A percentile compares a stretch with the other conserved stretches of the same genome.
Conservation (phyloP, 164 flowering plant species). For the Piper longum region DNA sequence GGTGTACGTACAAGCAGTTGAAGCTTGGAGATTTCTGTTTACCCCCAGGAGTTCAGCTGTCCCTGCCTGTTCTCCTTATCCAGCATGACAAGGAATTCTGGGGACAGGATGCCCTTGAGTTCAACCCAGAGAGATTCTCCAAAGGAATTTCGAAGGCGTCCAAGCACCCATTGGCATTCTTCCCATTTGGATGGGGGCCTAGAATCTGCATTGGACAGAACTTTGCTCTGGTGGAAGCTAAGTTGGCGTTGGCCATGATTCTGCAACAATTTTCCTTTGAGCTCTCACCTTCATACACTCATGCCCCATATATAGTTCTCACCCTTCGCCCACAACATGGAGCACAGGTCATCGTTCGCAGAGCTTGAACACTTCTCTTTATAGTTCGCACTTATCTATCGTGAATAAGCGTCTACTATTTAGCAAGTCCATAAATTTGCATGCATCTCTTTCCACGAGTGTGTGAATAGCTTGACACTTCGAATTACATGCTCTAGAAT, state of each 20-base stretch:
- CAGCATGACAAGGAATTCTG: slow-evolving; percentile 9
- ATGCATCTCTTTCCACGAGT: no score
- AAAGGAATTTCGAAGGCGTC: slow-evolving; percentile 8
- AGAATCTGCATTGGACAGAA: slow-evolving; percentile 10
- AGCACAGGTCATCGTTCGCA: slow-evolving; percentile 4
- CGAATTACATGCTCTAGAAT: no score
- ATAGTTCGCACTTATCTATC: no score
- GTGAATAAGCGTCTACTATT: no score
- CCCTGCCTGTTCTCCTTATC: slow-evolving; percentile 3
- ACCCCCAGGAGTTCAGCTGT: slow-evolving; percentile 5
- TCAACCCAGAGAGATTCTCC: slow-evolving; percentile 7
- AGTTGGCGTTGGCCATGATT: slow-evolving; percentile 10
- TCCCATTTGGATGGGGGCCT: slow-evolving; percentile 9
- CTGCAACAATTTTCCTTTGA: slow-evolving; percentile 5
- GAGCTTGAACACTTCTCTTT: not conserved
- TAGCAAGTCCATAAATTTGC: not conserved
- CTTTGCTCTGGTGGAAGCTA: slow-evolving; percentile 8
- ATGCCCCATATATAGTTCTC: slow-evolving; percentile 2
- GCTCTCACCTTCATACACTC: slow-evolving; percentile 10
- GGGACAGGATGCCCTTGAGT: slow-evolving; percentile 12
- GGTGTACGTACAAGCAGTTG: slow-evolving; percentile 6
- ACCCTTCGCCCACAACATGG: slow-evolving; percentile 8
- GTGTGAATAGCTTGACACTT: no score
- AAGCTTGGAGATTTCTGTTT: slow-evolving; percentile 4
- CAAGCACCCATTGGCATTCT: slow-evolving; percentile 8